Percentiles rank a stretch among this genome's conserved stretches.
Evolutionary conservation across 257 asterid genomes (phyloP).

Genomic region (Primulina eburnea): DNA sequence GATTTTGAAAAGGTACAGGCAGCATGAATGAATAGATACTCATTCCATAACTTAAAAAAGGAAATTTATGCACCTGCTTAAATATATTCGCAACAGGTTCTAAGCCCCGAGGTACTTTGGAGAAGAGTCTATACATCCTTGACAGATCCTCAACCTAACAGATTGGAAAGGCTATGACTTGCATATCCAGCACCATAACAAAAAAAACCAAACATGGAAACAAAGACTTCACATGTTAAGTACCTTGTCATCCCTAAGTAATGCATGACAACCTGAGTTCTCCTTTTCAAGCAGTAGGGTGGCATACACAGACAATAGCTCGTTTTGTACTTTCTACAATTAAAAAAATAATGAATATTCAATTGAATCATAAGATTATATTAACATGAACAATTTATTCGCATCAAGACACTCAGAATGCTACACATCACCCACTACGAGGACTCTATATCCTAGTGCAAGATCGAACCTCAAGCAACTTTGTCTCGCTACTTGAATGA

Average conservation of each 20-base stretch:
- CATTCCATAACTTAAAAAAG: conserved; percentile 12
- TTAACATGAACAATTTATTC: neutral
- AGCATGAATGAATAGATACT: conserved; percentile 13
- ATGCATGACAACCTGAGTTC: conserved; percentile 95
- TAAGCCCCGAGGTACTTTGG: conserved; percentile 77
- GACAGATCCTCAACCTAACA: conserved; percentile 83
- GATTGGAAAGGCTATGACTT: conserved; percentile 17
- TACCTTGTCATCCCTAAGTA: conserved; percentile 98
- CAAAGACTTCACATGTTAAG: conserved; percentile 8
- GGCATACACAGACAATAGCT: conserved; percentile 87
- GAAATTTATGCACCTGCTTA: conserved; percentile 65
- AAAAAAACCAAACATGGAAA: conserved; percentile 16
- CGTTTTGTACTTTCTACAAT: conserved; percentile 78
- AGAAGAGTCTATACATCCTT: conserved; percentile 97
- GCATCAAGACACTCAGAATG: conserved; percentile 10
- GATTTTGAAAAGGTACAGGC: conserved; percentile 11
- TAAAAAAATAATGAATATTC: neutral
- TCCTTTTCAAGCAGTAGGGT: conserved; percentile 94
- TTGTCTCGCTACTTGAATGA: conserved; percentile 90
- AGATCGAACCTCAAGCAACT: conserved; percentile 89
- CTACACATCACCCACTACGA: conserved; percentile 14
- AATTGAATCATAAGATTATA: neutral
- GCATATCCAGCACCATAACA: conserved; percentile 11
- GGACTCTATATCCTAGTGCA: conserved; percentile 20
- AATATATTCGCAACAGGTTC: conserved; percentile 81